A percentile compares a stretch with the other conserved stretches of the same genome.
Evolutionary conservation across 768 basidiomycete species (phyloP).

Genomic region (Lentinula boryana): DNA sequence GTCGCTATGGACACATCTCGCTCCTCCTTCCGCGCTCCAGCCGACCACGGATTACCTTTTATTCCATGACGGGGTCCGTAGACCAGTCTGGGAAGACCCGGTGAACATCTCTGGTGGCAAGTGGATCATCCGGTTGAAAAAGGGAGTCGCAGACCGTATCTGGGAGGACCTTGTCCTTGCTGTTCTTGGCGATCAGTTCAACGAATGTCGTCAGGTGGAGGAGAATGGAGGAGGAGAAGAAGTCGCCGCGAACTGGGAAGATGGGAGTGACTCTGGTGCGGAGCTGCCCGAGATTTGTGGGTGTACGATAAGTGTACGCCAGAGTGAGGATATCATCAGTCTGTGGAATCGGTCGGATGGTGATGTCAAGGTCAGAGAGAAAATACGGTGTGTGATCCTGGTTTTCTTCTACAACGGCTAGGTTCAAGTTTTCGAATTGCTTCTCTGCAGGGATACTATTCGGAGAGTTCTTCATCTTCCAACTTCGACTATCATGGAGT

Average conservation of each 20-base stretch:
- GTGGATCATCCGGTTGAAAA: constrained; percentile 91
- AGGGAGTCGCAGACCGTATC: constrained; percentile 83
- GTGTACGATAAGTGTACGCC: constrained; percentile 89
- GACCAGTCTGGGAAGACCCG: constrained; percentile 96
- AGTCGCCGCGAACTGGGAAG: constrained; percentile 27
- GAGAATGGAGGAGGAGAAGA: constrained; percentile 17
- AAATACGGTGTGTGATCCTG: constrained; percentile 60
- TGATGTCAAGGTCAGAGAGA: constrained; percentile 70
- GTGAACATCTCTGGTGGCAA: constrained; percentile 84
- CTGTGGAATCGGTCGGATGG: constrained; percentile 87
- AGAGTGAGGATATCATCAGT: constrained; percentile 90
- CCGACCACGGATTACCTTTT: constrained; percentile 94
- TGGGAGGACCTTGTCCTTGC: constrained; percentile 90
- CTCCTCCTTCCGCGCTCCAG: constrained; percentile 74
- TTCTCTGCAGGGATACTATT: constrained; percentile 63
- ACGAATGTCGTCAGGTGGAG: constrained; percentile 47
- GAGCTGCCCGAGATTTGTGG: constrained; percentile 87
- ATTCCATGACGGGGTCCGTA: constrained; percentile 78
- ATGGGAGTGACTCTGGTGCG: constrained; percentile 26
- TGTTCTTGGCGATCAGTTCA: constrained; percentile 87
- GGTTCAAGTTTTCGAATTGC: background rate
- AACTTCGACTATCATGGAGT: constrained; percentile 80
- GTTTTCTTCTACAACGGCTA: background rate
- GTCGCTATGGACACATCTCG: constrained; percentile 89
- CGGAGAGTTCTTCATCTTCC: constrained; percentile 72